Base-by-base conservation (phyloP, 164 flowering plant genomes). In the Macadamia integrifolia region DNA sequence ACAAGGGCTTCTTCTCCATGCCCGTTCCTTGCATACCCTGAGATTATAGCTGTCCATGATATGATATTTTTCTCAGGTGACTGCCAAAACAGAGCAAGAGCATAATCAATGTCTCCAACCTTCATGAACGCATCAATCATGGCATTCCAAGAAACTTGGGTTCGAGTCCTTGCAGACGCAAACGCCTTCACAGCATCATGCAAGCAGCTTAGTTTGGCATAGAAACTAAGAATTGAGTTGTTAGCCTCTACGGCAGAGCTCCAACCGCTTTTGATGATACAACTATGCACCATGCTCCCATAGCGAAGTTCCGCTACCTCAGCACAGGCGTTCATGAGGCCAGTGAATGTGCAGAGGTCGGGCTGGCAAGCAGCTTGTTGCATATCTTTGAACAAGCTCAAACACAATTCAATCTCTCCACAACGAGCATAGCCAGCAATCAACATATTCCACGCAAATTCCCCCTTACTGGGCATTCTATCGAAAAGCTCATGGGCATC, bases 11-110 rank as follows among this genome's bases (percentile, higher is more conserved):
- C 67, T 60, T 80, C 81, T 64, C 79, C 87, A 12, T 77, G 71
- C 60, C 89, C 88, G 71, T 82, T 86, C 75, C 78, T 80, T 12
- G 79, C 79, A 70, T 76, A 86, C 72, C 93, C 96, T 23, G 81
- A 52, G 40, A 90, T 83, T 90, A 88, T 88, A 23, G 85, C 71
- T 44, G 96, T 90, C 92, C 93, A 90, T 0, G 90, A 82, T 62
- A 88, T 74, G 46, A 78, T 65, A 73, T 88, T 86, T 60, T 71
- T 84, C 65, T 79, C 86, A 1, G 86, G 88, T 29, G 84, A 74
- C 35, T 31, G 68, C 67, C 73, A 77, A 74, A 88, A 90, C 35
- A 56, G 69, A 40, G 69, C 40, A 67, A 77, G 62, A 1, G 93
- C 96, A 71, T 79, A 67, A 1, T 66, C 50, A 23, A 76, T 73